Evolutionary conservation across 2,329 filamentous ascomycete genomes (phyloP).

Genomic region (Verticillium nonalfalfae): DNA sequence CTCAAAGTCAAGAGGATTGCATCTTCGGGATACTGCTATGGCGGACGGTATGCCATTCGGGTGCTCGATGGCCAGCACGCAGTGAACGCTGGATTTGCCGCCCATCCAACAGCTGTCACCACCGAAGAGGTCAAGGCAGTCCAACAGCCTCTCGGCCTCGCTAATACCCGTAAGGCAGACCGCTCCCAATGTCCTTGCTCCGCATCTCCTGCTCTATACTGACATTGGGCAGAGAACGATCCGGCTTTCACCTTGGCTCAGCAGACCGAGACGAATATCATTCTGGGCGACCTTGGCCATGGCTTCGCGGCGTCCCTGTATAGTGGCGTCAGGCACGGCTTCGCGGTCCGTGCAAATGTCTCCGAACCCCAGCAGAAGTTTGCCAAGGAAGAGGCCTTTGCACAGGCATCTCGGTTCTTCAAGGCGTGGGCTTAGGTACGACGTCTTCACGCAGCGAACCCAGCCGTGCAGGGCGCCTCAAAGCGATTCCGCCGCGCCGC

Average conservation of each 20-base stretch:
- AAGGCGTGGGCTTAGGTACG: constrained; percentile 35
- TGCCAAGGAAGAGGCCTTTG: constrained; percentile 73
- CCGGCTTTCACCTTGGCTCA: too few relatives aligned
- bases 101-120: constrained; percentile 56
- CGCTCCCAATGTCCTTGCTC: constrained; percentile 26
- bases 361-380: constrained; percentile 48
- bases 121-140: constrained; percentile 53
- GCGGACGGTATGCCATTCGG: constrained; percentile 50
- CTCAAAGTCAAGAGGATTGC: constrained; percentile 47
- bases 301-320: constrained; percentile 67
- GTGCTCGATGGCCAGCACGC: constrained; percentile 43
- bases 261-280: constrained; percentile 43
- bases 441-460: too few relatives aligned
- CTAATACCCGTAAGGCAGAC: constrained; percentile 55
- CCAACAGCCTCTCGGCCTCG: constrained; percentile 50
- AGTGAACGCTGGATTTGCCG: constrained; percentile 54
- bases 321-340: constrained; percentile 65
- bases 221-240: too few relatives aligned
- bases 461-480: too few relatives aligned
- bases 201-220: too few relatives aligned
- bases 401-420: constrained; percentile 72
- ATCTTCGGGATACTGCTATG: constrained; percentile 59
- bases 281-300: constrained; percentile 43
- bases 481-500: too few relatives aligned
- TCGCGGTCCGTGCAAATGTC: constrained; percentile 61